Evolutionary conservation across 306 rosid species (phyloP).

Genomic region (Trifolium subterraneum): DNA sequence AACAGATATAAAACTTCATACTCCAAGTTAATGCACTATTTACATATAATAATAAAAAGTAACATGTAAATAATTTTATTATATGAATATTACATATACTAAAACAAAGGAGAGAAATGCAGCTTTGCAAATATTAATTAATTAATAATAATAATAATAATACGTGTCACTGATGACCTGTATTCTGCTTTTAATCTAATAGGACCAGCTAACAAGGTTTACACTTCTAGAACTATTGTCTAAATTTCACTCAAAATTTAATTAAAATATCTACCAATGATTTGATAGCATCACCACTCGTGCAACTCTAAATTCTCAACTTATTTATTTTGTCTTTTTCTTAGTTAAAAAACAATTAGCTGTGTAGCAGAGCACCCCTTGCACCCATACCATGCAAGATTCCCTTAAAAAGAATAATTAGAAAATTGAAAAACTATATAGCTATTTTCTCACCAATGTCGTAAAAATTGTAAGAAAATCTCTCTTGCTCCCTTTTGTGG

Average conservation of each 20-base stretch:
- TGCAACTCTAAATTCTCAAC: conserved; percentile 57
- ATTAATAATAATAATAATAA: neutral
- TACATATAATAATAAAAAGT: no score
- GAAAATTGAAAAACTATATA: neutral
- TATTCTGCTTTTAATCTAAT: neutral
- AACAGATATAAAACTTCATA: no score
- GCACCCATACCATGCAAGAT: conserved; percentile 41
- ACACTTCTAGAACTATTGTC: conserved; percentile 45
- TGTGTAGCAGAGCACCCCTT: conserved; percentile 25
- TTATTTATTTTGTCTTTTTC: conserved; percentile 45
- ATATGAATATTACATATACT: neutral
- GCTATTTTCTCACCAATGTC: conserved; percentile 9
- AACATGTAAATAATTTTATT: neutral
- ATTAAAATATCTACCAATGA: conserved; percentile 39
- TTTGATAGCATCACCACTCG: conserved; percentile 56
- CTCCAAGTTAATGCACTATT: no score
- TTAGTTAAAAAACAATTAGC: conserved; percentile 35
- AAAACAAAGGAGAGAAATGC: neutral
- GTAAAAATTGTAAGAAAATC: conserved; percentile 44
- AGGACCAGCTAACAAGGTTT: conserved; percentile 5
- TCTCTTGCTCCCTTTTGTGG: conserved; percentile 31
- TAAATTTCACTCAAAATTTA: conserved; percentile 39
- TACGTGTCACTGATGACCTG: neutral
- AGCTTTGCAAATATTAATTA: neutral
- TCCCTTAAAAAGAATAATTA: conserved; percentile 25